These are phyloP conservation scores for Hortiboletus flavorubellus DNA, from an alignment of 768 basidiomycete genomes.

Conservation along the genomic window DNA sequence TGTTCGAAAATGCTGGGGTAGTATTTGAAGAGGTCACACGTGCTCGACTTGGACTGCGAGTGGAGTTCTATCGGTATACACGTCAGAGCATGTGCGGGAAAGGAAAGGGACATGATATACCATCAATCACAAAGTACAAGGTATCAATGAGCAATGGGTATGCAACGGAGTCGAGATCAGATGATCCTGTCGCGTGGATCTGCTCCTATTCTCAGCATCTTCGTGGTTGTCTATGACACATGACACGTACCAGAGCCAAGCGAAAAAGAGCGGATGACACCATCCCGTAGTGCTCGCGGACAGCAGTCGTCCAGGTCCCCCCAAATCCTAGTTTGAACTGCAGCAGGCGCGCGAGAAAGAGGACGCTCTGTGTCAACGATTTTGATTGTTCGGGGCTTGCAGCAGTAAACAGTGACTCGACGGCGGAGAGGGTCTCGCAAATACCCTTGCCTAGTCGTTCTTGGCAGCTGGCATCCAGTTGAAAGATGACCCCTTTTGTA, in stretches of 20 bases:
- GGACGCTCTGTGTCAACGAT: constrained; percentile 39
- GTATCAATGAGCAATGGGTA: constrained; percentile 74
- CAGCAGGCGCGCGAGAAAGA: constrained; percentile 62
- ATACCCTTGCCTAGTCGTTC: constrained; percentile 55
- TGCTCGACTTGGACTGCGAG: constrained; percentile 48
- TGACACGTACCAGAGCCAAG: constrained; percentile 47
- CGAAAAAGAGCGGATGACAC: constrained; percentile 45
- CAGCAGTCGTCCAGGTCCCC: constrained; percentile 50
- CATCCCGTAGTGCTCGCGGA: constrained; percentile 43
- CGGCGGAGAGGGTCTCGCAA: constrained; percentile 40
- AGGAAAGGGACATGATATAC: constrained; percentile 35
- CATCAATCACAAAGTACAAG: constrained; percentile 68
- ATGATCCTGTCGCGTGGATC: constrained; percentile 53
- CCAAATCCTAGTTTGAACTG: constrained; percentile 73
- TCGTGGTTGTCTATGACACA: neutral
- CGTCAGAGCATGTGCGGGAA: neutral
- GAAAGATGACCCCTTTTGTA: constrained; percentile 46
- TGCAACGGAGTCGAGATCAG: constrained; percentile 47
- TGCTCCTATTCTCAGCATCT: constrained; percentile 25
- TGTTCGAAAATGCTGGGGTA: constrained; percentile 53
- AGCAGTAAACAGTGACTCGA: constrained; percentile 36
- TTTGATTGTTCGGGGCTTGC: constrained; percentile 19
- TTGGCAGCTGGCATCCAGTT: constrained; percentile 44
- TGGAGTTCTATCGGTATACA: constrained; percentile 50
- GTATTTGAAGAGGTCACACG: constrained; percentile 57